Evolutionary conservation across 208 protist species (phyloP).

Genomic region (Wallacemonas sp.): DNA sequence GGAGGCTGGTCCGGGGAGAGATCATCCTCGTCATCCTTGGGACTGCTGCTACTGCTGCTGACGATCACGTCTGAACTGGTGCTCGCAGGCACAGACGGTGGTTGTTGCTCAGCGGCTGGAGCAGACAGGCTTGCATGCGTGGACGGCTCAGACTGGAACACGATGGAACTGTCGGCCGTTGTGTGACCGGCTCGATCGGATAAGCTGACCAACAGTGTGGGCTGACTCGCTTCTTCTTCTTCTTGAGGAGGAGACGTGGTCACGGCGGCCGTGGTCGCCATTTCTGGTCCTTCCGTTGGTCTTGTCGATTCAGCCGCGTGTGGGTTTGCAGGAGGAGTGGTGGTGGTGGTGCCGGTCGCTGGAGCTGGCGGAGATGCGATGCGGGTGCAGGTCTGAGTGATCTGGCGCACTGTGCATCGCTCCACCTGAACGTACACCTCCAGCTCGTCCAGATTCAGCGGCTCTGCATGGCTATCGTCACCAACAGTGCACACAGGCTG

Average conservation of each 20-base stretch:
- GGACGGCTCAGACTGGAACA: slow-evolving; percentile 2
- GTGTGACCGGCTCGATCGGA: not conserved
- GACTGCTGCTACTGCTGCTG: not conserved
- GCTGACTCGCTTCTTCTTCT: not conserved
- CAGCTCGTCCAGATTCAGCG: not conserved
- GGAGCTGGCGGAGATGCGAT: not conserved
- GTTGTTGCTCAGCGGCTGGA: too few species aligned
- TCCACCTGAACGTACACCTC: slow-evolving; percentile 5
- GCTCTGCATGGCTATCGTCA: not conserved
- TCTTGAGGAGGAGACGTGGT: not conserved
- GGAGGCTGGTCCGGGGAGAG: not conserved
- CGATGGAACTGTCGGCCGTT: slow-evolving; percentile 4
- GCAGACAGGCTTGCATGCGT: too few species aligned
- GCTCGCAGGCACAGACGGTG: too few species aligned
- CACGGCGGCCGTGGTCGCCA: not conserved
- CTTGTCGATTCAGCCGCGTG: not conserved
- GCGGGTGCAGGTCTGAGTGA: not conserved
- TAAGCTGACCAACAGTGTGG: not conserved
- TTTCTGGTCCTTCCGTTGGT: not conserved
- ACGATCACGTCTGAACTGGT: not conserved
- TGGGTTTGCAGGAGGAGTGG: too few species aligned
- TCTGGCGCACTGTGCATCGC: slow-evolving; percentile 8
- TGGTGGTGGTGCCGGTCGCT: too few species aligned
- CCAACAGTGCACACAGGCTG: too few species aligned
- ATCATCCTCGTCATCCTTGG: not conserved